A percentile compares a stretch with the other conserved stretches of the same genome.
Conservation (phyloP, 257 asterid species). For the Gentiana straminea region DNA sequence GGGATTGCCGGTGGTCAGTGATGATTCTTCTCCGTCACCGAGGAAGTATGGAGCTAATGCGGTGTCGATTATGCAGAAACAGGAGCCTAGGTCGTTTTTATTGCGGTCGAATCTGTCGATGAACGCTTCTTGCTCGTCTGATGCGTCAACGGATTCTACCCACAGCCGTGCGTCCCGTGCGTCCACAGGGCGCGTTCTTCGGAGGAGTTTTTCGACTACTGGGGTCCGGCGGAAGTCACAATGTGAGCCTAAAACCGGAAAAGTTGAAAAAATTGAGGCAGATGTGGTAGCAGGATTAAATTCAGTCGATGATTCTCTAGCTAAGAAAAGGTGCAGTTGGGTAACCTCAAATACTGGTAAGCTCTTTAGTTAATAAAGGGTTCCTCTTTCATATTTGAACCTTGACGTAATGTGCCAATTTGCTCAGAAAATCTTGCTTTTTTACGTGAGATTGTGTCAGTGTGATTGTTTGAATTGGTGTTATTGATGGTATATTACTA, state of each 20-base stretch:
- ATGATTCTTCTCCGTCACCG: constrained; percentile 31
- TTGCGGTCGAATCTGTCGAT: constrained; percentile 10
- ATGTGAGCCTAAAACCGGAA: constrained; percentile 27
- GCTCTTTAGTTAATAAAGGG: too few species aligned
- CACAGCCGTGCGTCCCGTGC: constrained; percentile 88
- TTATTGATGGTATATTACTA: too few species aligned
- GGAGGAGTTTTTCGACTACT: constrained; percentile 30
- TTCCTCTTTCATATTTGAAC: too few species aligned
- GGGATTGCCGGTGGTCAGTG: constrained; percentile 20
- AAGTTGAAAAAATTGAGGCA: constrained; percentile 30
- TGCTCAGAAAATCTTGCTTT: too few species aligned
- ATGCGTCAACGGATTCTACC: constrained; percentile 85
- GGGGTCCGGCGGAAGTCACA: constrained; percentile 39
- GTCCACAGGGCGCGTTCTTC: constrained; percentile 61
- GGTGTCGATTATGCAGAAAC: neutral
- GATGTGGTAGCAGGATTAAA: constrained; percentile 25
- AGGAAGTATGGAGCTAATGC: constrained; percentile 30
- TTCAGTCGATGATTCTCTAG: constrained; percentile 26
- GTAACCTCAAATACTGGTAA: constrained; percentile 85
- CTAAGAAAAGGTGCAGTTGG: constrained; percentile 91
- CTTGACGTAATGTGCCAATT: too few species aligned
- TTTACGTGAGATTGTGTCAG: too few species aligned
- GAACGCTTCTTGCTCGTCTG: constrained; percentile 81
- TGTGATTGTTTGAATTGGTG: too few species aligned
- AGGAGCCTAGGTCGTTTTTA: constrained; percentile 6